Conservation (phyloP, 805 yeast species). For the Starmerella powellii region DNA sequence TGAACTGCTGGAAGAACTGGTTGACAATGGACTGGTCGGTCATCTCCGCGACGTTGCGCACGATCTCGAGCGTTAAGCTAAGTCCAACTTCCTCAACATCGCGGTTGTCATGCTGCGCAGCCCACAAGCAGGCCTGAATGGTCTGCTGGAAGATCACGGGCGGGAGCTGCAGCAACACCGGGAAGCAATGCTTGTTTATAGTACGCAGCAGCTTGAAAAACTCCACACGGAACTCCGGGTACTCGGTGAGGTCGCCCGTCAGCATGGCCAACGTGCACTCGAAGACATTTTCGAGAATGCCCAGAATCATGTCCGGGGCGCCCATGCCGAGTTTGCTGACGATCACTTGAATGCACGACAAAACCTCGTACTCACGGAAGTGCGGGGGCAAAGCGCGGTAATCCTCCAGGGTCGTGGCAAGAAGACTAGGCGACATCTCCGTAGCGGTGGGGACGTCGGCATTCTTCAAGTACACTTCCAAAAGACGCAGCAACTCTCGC, state of each 20-base stretch:
- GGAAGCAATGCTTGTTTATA: constrained; percentile 73
- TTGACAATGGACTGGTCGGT: constrained; percentile 54
- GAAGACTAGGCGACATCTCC: constrained; percentile 69
- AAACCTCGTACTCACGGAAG: constrained; percentile 95
- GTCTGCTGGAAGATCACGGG: constrained; percentile 85
- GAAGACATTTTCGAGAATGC: constrained; percentile 79
- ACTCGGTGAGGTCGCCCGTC: constrained; percentile 86
- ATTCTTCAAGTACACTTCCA: constrained; percentile 77
- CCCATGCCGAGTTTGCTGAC: constrained; percentile 75
- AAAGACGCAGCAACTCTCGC: constrained; percentile 78
- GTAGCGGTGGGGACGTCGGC: constrained; percentile 77
- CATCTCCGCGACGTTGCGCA: constrained; percentile 70
- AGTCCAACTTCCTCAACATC: constrained; percentile 92
- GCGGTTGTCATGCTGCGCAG: constrained; percentile 92
- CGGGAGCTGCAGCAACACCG: constrained; percentile 75
- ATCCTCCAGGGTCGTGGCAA: constrained; percentile 78
- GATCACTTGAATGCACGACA: constrained; percentile 85
- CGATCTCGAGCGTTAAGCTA: constrained; percentile 66
- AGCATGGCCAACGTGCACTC: constrained; percentile 93
- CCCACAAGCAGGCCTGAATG: constrained; percentile 94
- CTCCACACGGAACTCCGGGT: constrained; percentile 95
- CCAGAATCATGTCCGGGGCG: constrained; percentile 60
- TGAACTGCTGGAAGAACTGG: constrained; percentile 79
- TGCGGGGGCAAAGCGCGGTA: constrained; percentile 82
- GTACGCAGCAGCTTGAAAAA: constrained; percentile 82